These are phyloP conservation scores for Gardenia jasminoides DNA, from an alignment of 257 asterid genomes.

Conservation along the genomic window DNA sequence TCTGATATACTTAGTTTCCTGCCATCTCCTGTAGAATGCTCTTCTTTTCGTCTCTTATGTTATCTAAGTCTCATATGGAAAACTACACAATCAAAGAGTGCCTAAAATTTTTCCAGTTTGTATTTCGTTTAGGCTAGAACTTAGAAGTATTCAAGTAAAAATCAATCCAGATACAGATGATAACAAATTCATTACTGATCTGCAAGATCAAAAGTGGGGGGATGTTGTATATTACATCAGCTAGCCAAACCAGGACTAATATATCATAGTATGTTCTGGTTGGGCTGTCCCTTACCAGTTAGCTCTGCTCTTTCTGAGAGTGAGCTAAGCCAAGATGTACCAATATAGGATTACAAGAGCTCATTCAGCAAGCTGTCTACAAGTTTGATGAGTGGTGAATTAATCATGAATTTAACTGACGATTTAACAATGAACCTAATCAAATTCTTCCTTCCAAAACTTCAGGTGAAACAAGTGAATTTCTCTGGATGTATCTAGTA, in stretches of 20 bases:
- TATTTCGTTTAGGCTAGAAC: too few species aligned
- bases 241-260: neutral
- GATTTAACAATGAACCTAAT: neutral
- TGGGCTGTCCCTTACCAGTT: neutral
- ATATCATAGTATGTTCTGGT: neutral
- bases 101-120: too few species aligned
- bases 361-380: neutral
- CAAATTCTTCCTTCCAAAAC: neutral
- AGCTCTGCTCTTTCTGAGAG: neutral
- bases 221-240: neutral
- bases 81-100: neutral
- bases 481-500: neutral
- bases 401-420: neutral
- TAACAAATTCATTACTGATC: neutral
- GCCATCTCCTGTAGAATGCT: neutral
- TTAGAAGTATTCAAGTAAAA: neutral
- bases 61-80: neutral
- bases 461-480: neutral
- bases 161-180: neutral
- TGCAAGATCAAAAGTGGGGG: neutral
- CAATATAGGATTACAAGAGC: neutral
- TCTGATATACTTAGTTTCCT: neutral
- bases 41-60: neutral
- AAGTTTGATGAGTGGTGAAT: neutral
- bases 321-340: neutral